A percentile compares a stretch with the other conserved stretches of the same genome.
phyloP scores from a whole-genome alignment of 1,139 yeast genomes.

The Geotrichum cucujoidarum region DNA sequence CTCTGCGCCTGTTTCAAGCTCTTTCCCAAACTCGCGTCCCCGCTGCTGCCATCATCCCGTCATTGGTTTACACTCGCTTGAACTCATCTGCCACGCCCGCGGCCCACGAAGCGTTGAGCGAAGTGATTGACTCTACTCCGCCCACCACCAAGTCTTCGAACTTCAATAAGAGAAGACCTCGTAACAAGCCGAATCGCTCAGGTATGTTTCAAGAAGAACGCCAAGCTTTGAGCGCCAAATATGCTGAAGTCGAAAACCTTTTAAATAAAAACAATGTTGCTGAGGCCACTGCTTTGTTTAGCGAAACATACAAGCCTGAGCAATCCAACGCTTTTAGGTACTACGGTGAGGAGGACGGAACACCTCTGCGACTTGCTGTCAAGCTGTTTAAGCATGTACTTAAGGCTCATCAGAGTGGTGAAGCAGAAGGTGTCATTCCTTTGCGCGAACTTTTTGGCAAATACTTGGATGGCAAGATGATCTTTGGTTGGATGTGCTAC shows the following conservation, averaged over 20 bases:
- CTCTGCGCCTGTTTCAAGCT: slow-evolving; percentile 6
- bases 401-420: slow-evolving; percentile 10
- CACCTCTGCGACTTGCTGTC: slow-evolving; percentile 5
- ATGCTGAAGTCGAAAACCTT: slow-evolving; percentile 7
- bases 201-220: slow-evolving; percentile 2
- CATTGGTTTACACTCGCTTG: no score
- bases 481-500: slow-evolving; percentile 31
- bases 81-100: no score
- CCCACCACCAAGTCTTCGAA: not conserved
- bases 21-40: no score
- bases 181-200: no score
- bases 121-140: not conserved
- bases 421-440: slow-evolving; percentile 13
- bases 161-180: not conserved
- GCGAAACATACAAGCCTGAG: slow-evolving; percentile 12
- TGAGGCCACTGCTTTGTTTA: slow-evolving; percentile 13
- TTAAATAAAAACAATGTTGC: slow-evolving; percentile 8
- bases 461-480: slow-evolving; percentile 23
- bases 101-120: slow-evolving; percentile 2
- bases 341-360: not conserved
- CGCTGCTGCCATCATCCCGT: no score
- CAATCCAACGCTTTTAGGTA: slow-evolving; percentile 8
- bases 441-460: slow-evolving; percentile 22
- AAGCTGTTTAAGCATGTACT: slow-evolving; percentile 12
- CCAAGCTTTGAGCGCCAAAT: slow-evolving; percentile 4